phyloP scores from a whole-genome alignment of 306 rosid species.

The Medicago ruthenica region DNA sequence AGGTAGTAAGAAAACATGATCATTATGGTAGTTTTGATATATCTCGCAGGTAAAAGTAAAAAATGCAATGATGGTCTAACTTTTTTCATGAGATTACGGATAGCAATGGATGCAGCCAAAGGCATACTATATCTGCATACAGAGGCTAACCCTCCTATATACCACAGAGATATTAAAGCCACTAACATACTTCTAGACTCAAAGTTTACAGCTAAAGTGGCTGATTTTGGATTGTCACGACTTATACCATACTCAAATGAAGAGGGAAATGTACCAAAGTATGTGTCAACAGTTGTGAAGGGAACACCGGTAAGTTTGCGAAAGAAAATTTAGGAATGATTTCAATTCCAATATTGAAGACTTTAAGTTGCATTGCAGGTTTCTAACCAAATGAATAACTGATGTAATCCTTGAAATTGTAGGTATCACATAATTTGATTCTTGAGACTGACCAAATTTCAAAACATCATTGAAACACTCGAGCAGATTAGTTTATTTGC shows the following conservation, averaged over 20 bases:
- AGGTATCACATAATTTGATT: too few relatives aligned
- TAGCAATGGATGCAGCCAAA: conserved; percentile 85
- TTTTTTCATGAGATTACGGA: conserved; percentile 62
- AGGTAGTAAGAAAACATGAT: too few relatives aligned
- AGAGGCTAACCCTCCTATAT: conserved; percentile 93
- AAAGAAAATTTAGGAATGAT: conserved; percentile 10
- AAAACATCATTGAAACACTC: too few relatives aligned
- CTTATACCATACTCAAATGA: conserved; percentile 71
- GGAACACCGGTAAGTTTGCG: conserved; percentile 87
- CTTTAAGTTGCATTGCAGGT: too few relatives aligned
- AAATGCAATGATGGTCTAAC: conserved; percentile 50
- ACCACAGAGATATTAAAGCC: conserved; percentile 91
- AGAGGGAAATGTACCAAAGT: conserved; percentile 64
- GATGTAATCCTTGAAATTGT: too few relatives aligned
- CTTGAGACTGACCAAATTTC: too few relatives aligned
- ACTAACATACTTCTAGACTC: conserved; percentile 85
- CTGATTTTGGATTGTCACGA: conserved; percentile 91
- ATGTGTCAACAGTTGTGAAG: conserved; percentile 87
- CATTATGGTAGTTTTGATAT: too few relatives aligned
- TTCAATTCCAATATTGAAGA: neutral
- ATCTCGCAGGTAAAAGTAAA: conserved; percentile 58
- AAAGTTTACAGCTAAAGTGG: conserved; percentile 75
- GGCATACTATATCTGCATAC: conserved; percentile 89
- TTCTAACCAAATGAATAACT: too few relatives aligned
- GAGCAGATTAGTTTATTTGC: too few relatives aligned